Evolutionary conservation across 2,329 filamentous ascomycete genomes (phyloP).

Genomic region (Hirsutella rhossiliensis): DNA sequence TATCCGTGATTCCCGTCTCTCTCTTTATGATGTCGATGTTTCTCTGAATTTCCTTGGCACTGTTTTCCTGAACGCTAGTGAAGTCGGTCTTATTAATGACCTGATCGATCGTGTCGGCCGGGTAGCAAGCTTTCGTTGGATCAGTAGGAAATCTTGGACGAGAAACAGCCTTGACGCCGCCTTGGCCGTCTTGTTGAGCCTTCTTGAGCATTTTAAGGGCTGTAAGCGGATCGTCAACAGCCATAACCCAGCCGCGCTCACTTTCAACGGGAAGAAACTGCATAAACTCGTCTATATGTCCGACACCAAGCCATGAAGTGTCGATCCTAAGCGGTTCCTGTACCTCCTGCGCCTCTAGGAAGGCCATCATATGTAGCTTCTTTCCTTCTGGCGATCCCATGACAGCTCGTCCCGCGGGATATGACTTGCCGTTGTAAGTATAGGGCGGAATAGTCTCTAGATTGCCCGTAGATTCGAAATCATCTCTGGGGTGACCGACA

Average conservation of each 20-base stretch:
- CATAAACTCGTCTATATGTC: constrained; percentile 16
- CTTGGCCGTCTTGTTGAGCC: constrained; percentile 12
- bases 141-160: not conserved
- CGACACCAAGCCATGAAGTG: constrained; percentile 11
- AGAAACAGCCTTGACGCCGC: constrained; percentile 3
- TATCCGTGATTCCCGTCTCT: constrained; percentile 10
- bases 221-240: constrained; percentile 9
- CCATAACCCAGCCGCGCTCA: constrained; percentile 13
- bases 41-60: constrained; percentile 6
- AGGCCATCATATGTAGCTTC: constrained; percentile 10
- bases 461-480: constrained; percentile 17
- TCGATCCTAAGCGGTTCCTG: constrained; percentile 21
- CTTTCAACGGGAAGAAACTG: constrained; percentile 14
- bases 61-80: constrained; percentile 1
- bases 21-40: constrained; percentile 10
- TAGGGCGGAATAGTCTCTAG: constrained; percentile 25
- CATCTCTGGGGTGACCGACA: no score
- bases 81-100: not conserved
- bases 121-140: not conserved
- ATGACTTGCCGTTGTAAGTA: constrained; percentile 7
- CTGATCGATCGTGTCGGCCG: constrained; percentile 1
- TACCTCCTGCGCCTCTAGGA: constrained; percentile 18
- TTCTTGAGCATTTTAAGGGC: constrained; percentile 13
- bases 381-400: constrained; percentile 4
- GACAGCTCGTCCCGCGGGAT: constrained; percentile 11